phyloP scores from a whole-genome alignment of 73 alveolate genomes.

The Chromera velia region DNA sequence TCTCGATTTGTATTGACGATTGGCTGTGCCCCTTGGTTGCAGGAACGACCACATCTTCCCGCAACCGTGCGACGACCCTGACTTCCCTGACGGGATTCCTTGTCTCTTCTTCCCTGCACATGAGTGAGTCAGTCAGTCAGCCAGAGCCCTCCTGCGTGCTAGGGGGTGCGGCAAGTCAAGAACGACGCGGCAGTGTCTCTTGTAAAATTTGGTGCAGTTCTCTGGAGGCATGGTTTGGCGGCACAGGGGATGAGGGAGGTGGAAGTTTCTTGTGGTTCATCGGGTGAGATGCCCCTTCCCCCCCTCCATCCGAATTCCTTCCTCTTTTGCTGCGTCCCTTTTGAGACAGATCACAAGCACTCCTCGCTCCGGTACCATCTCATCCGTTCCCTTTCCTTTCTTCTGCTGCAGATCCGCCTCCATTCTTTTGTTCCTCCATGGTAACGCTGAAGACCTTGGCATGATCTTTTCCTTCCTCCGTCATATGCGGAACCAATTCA shows the following conservation, averaged over 20 bases:
- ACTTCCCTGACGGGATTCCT: no score
- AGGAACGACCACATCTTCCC: no score
- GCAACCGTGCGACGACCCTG: no score
- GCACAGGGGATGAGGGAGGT: slow-evolving; percentile 16
- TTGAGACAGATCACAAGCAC: neutral
- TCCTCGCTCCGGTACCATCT: neutral
- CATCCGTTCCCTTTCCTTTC: neutral
- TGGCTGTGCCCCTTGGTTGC: no score
- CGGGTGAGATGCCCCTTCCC: neutral
- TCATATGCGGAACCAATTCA: slow-evolving; percentile 54
- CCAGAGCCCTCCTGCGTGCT: no score
- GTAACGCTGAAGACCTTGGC: slow-evolving; percentile 79
- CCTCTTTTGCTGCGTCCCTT: neutral
- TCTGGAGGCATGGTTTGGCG: no score
- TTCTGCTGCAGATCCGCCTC: slow-evolving; percentile 18
- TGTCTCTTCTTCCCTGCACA: no score
- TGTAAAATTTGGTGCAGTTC: no score
- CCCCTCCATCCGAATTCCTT: neutral
- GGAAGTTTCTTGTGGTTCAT: neutral
- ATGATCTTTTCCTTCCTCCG: slow-evolving; percentile 55
- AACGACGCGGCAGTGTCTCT: no score
- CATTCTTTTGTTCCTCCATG: slow-evolving; percentile 66
- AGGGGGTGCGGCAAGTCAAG: no score
- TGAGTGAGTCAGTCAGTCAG: no score
- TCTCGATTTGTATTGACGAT: no score